Evolutionary conservation across 768 basidiomycete species (phyloP).

Genomic region (Rossbeevera mucosa): DNA sequence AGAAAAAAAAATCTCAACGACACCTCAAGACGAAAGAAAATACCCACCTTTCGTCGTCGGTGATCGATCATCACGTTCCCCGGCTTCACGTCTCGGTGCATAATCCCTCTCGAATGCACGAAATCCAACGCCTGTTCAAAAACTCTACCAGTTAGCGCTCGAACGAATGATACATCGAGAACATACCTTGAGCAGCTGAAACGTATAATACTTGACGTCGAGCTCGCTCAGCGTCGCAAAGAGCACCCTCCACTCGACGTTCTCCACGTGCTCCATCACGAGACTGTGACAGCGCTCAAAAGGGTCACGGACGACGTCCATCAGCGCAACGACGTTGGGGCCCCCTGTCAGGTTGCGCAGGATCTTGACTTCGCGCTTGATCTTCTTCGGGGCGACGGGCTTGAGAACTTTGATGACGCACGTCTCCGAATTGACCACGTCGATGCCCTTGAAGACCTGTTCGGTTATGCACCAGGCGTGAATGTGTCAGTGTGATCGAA

Average conservation of each 20-base stretch:
- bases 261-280: constrained; percentile 66
- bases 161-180: not conserved
- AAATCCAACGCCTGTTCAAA: constrained; percentile 52
- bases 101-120: constrained; percentile 67
- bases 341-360: constrained; percentile 65
- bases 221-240: constrained; percentile 55
- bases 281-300: constrained; percentile 58
- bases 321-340: constrained; percentile 60
- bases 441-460: constrained; percentile 59
- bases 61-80: constrained; percentile 76
- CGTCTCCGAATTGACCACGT: constrained; percentile 48
- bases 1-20: not conserved
- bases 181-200: constrained; percentile 55
- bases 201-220: constrained; percentile 65
- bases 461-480: not conserved
- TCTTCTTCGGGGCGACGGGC: constrained; percentile 62
- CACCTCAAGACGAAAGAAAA: not conserved
- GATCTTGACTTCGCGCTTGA: constrained; percentile 73
- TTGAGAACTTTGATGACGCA: constrained; percentile 72
- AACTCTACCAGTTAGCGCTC: not conserved
- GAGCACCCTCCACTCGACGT: constrained; percentile 60
- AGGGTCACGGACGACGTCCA: constrained; percentile 68
- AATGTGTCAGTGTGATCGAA: not conserved
- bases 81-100: constrained; percentile 67
- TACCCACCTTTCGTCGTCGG: constrained; percentile 50